Evolutionary conservation across 108 stramenopile species (phyloP).

Genomic region (Aurantiochytrium sp.): DNA sequence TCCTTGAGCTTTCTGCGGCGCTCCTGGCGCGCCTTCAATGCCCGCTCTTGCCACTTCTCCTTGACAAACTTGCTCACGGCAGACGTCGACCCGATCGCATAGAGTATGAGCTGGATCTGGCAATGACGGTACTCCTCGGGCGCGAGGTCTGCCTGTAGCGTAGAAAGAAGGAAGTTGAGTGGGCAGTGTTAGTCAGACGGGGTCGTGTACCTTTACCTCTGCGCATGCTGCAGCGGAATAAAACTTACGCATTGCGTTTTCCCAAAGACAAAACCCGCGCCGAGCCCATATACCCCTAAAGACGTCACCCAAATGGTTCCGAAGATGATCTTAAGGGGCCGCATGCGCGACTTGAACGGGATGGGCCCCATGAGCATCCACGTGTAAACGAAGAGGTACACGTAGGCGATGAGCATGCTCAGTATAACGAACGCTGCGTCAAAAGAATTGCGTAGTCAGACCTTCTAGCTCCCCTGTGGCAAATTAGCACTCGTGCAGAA

Average conservation of each 20-base stretch:
- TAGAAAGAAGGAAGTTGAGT: not conserved
- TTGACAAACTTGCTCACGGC: not conserved
- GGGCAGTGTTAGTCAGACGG: too few species aligned
- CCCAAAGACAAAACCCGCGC: not conserved
- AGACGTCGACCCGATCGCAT: not conserved
- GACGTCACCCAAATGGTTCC: not conserved
- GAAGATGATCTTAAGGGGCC: not conserved
- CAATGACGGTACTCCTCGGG: not conserved
- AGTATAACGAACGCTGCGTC: not conserved
- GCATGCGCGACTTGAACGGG: not conserved
- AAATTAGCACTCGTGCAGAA: not conserved
- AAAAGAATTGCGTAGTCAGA: not conserved
- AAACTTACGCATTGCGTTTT: not conserved
- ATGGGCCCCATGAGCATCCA: conserved; percentile 23
- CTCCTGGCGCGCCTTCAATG: not conserved
- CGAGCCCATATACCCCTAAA: not conserved
- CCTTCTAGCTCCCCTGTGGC: not conserved
- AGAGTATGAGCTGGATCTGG: not conserved
- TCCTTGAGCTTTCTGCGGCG: not conserved
- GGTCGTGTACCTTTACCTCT: too few species aligned
- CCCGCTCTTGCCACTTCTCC: not conserved
- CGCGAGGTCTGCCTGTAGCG: not conserved
- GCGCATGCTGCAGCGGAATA: too few species aligned
- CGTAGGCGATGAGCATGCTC: not conserved
- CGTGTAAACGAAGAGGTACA: not conserved